Evolutionary conservation across 768 basidiomycete species (phyloP).

Genomic region (Boletus tylopilopsis): DNA sequence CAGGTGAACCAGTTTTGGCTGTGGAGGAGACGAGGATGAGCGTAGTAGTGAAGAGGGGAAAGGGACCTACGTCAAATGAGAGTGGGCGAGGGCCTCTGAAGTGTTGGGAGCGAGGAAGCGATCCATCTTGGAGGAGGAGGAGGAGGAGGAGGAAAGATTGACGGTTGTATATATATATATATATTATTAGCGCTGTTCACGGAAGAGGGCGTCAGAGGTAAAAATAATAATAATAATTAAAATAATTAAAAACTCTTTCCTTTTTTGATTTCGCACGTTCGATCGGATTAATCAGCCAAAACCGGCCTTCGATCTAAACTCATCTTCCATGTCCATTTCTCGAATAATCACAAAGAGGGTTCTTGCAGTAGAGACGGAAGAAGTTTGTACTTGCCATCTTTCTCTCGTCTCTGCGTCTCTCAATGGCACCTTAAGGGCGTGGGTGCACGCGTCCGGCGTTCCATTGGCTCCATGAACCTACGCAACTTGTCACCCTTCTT

Average conservation of each 20-base stretch:
- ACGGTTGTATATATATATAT: constrained; percentile 14
- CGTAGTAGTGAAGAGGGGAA: background rate
- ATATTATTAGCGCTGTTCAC: constrained; percentile 11
- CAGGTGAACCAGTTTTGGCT: constrained; percentile 68
- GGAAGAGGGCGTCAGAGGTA: background rate
- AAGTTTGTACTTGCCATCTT: constrained; percentile 39
- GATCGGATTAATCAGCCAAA: no score
- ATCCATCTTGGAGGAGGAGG: constrained; percentile 43
- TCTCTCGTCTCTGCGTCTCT: background rate
- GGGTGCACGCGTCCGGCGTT: constrained; percentile 80
- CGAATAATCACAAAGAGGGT: constrained; percentile 76
- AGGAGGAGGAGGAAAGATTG: background rate
- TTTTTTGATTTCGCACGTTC: constrained; percentile 27
- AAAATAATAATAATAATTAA: background rate
- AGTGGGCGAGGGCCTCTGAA: constrained; percentile 70
- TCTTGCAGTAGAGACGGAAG: constrained; percentile 68
- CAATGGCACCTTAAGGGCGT: constrained; percentile 48
- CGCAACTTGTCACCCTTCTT: constrained; percentile 88
- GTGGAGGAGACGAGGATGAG: constrained; percentile 15
- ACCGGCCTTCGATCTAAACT: no score
- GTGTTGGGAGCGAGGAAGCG: constrained; percentile 70
- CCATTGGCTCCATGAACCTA: constrained; percentile 72
- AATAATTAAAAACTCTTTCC: constrained; percentile 5
- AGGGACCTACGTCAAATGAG: constrained; percentile 55
- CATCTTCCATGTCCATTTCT: constrained; percentile 47